Evolutionary conservation across 495 filamentous ascomycete genomes (phyloP).

Genomic region (Penicillium paradoxum): DNA sequence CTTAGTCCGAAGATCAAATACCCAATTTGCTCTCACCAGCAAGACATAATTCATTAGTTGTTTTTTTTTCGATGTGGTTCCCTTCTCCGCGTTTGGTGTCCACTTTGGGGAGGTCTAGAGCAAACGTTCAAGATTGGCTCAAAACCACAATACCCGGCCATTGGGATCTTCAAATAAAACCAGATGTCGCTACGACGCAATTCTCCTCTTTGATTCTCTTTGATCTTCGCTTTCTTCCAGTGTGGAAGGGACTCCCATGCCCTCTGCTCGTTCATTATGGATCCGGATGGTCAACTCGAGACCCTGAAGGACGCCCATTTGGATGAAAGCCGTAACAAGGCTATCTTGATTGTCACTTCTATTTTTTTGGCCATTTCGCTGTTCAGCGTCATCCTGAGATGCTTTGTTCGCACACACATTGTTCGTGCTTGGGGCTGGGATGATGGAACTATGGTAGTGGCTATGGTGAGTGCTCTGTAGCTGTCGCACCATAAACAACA

Average conservation of each 20-base stretch:
- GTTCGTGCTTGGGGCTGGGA: constrained; percentile 32
- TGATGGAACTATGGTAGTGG: constrained; percentile 28
- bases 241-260: constrained; percentile 12
- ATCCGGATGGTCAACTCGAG: background rate
- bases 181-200: constrained; percentile 5
- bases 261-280: constrained; percentile 9
- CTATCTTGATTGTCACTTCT: constrained; percentile 28
- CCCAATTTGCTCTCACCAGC: constrained; percentile 10
- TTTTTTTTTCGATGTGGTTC: background rate
- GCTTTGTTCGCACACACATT: constrained; percentile 28
- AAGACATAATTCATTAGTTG: background rate
- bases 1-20: constrained; percentile 16
- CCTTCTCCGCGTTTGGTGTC: background rate
- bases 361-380: constrained; percentile 28
- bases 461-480: constrained; percentile 21
- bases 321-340: constrained; percentile 19
- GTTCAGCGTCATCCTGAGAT: constrained; percentile 22
- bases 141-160: constrained; percentile 9
- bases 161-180: constrained; percentile 19
- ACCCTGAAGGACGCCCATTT: constrained; percentile 6
- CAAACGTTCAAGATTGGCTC: constrained; percentile 1
- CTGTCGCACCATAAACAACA: background rate
- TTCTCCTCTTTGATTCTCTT: background rate
- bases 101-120: constrained; percentile 10
- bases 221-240: background rate